Percentiles rank a stretch among this genome's conserved stretches.
Evolutionary conservation across 1,284 basidiomycete species (phyloP).

Genomic region (Heterobasidion irregulare): DNA sequence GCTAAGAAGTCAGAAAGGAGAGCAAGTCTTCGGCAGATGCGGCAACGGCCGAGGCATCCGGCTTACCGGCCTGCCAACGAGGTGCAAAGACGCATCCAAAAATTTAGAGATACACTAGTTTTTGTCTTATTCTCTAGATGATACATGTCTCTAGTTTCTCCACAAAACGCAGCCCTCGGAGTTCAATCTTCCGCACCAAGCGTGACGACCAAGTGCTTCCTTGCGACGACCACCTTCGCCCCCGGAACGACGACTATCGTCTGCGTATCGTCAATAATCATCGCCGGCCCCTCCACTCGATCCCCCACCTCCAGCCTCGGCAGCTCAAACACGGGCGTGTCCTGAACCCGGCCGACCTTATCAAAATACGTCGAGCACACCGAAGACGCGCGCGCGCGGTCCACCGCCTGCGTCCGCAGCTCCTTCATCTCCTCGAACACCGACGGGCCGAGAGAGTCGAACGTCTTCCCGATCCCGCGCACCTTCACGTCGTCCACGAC

Average conservation of each 20-base stretch:
- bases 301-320: constrained; percentile 63
- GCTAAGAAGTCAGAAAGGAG: background rate
- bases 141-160: no score
- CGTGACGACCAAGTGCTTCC: constrained; percentile 68
- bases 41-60: background rate
- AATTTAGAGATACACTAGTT: background rate
- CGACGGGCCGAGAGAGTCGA: constrained; percentile 73
- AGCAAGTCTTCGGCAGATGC: background rate
- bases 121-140: background rate
- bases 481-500: constrained; percentile 92
- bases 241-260: constrained; percentile 79
- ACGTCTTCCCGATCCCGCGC: constrained; percentile 84
- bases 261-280: constrained; percentile 90
- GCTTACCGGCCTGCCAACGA: no score
- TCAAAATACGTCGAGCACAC: constrained; percentile 76
- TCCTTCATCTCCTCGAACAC: constrained; percentile 67
- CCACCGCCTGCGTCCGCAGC: constrained; percentile 28
- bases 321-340: constrained; percentile 78
- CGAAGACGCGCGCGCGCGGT: constrained; percentile 35
- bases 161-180: background rate
- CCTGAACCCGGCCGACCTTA: constrained; percentile 56
- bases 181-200: constrained; percentile 17
- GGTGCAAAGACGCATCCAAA: background rate
- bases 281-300: constrained; percentile 70
- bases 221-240: constrained; percentile 57